Conservation (phyloP, 331 rosid species). For the Acacia pycnantha region DNA sequence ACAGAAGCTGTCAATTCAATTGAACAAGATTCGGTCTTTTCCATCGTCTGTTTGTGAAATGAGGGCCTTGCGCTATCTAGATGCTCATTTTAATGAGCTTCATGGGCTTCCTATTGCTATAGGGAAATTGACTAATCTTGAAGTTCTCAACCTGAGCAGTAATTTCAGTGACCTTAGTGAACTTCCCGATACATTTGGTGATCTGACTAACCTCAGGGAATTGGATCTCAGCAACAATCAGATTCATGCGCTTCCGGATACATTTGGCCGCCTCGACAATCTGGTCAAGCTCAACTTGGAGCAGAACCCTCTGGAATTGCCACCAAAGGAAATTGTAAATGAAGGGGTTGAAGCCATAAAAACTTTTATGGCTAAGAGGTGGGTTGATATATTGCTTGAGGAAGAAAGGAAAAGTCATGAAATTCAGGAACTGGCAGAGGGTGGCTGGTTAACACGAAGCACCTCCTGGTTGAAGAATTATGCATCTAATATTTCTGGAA, state of each 20-base stretch:
- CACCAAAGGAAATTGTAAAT: constrained; percentile 73
- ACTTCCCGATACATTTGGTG: constrained; percentile 93
- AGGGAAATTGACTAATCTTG: constrained; percentile 72
- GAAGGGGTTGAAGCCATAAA: constrained; percentile 81
- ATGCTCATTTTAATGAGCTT: constrained; percentile 94
- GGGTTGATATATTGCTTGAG: constrained; percentile 82
- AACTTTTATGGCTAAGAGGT: constrained; percentile 78
- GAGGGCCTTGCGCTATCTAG: constrained; percentile 70
- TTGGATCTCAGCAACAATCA: constrained; percentile 96
- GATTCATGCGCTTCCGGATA: constrained; percentile 80
- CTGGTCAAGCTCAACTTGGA: constrained; percentile 85
- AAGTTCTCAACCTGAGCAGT: constrained; percentile 73
- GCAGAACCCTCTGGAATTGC: constrained; percentile 81
- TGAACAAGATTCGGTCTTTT: constrained; percentile 83
- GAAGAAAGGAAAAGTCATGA: constrained; percentile 78
- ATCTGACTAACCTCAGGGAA: constrained; percentile 82
- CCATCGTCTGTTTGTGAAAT: constrained; percentile 88
- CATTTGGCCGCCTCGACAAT: constrained; percentile 91
- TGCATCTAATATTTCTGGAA: constrained; percentile 52
- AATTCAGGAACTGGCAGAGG: constrained; percentile 62
- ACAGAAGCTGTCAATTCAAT: constrained; percentile 66
- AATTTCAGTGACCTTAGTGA: constrained; percentile 81
- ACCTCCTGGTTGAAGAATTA: constrained; percentile 79
- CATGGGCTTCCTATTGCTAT: constrained; percentile 79
- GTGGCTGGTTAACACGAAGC: constrained; percentile 92